Conservation (phyloP, 2,329 filamentous ascomycete species). For the Fusarium scirpi region DNA sequence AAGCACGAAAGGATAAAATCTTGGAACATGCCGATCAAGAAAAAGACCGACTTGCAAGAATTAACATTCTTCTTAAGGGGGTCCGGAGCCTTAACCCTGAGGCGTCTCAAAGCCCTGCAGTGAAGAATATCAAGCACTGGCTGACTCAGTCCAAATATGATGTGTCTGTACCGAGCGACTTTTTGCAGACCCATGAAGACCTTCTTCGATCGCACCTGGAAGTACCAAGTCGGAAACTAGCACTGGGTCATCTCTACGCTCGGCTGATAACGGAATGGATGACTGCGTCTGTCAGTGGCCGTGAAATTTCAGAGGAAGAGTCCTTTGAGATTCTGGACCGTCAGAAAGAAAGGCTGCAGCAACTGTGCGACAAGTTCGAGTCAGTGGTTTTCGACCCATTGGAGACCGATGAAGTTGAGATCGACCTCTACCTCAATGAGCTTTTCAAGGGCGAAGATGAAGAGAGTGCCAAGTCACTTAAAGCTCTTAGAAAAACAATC, state of each 20-base stretch:
- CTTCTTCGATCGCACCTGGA: not conserved
- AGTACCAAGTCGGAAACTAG: constrained; percentile 4
- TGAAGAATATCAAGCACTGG: constrained; percentile 12
- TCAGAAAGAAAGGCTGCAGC: not conserved
- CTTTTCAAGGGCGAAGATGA: not conserved
- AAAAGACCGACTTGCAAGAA: not conserved
- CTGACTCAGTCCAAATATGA: constrained; percentile 3
- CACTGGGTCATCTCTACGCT: not conserved
- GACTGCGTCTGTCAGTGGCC: not conserved
- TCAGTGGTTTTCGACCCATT: not conserved
- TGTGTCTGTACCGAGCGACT: not conserved
- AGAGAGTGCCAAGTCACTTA: not conserved
- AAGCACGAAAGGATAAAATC: not conserved
- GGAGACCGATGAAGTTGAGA: not conserved
- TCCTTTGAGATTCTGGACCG: not conserved
- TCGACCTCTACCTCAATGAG: constrained; percentile 4
- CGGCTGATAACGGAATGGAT: constrained; percentile 5
- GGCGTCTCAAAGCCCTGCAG: not conserved
- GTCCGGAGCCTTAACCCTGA: not conserved
- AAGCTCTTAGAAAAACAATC: not conserved
- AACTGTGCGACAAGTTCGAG: constrained; percentile 4
- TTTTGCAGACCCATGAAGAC: not conserved
- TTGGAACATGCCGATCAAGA: not conserved
- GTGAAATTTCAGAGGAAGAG: not conserved
- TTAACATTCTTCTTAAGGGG: not conserved